These are phyloP conservation scores for Phytophthora ramorum DNA, from an alignment of 352 stramenopile species.

Conservation along the genomic window DNA sequence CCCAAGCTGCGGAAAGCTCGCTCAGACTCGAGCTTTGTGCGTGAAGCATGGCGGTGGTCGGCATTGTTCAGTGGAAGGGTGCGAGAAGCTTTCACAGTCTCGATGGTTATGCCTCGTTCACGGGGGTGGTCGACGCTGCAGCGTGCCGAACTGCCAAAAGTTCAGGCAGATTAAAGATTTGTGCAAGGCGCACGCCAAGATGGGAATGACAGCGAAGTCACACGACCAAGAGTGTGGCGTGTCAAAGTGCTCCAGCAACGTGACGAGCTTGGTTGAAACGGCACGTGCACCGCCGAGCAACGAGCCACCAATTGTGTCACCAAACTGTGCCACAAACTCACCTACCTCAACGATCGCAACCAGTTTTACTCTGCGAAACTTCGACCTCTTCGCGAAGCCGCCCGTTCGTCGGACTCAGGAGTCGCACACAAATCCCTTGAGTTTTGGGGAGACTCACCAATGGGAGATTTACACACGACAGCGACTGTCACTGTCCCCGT, in stretches of 20 bases:
- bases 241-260: background rate
- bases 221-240: background rate
- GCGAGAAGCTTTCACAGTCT: constrained; percentile 14
- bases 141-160: constrained; percentile 4
- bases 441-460: too few relatives aligned
- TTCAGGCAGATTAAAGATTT: constrained; percentile 12
- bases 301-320: background rate
- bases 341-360: background rate
- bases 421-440: too few relatives aligned
- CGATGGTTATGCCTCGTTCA: constrained; percentile 5
- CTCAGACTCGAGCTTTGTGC: background rate
- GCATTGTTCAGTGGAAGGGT: background rate
- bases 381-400: background rate
- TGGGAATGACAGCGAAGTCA: background rate
- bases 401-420: too few relatives aligned
- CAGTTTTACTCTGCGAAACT: background rate
- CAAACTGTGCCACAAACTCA: too few relatives aligned
- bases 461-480: too few relatives aligned
- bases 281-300: background rate
- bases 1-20: background rate
- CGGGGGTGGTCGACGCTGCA: constrained; percentile 12
- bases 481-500: too few relatives aligned
- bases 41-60: background rate
- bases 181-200: constrained; percentile 10
- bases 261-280: background rate